These are phyloP conservation scores for Cicer bijugum DNA, from an alignment of 306 rosid genomes.

Conservation along the genomic window DNA sequence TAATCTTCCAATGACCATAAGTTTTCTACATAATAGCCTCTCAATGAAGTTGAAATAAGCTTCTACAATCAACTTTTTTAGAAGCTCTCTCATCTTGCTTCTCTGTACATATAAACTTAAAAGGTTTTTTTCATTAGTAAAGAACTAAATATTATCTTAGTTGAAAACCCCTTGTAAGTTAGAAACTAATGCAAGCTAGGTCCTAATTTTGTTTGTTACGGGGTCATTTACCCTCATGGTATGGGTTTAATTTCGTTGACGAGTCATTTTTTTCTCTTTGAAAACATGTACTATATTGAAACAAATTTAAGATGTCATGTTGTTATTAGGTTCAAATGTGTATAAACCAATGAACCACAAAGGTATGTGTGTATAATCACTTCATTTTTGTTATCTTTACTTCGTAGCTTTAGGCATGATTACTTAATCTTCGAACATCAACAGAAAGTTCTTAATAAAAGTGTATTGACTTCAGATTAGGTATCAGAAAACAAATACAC, in stretches of 20 bases:
- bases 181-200: background rate
- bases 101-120: background rate
- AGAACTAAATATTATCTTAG: background rate
- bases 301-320: slow-evolving; percentile 28
- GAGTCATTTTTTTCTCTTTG: background rate
- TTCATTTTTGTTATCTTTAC: slow-evolving; percentile 19
- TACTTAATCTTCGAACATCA: background rate
- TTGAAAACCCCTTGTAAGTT: background rate
- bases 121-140: background rate
- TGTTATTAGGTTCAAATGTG: slow-evolving; percentile 24
- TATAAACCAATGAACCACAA: background rate
- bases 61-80: slow-evolving; percentile 10
- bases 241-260: background rate
- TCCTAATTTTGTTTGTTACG: background rate
- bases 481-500: too few species aligned
- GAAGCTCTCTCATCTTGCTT: background rate
- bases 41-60: background rate
- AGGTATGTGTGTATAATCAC: slow-evolving; percentile 4
- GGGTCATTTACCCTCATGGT: slow-evolving; percentile 24
- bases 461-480: background rate
- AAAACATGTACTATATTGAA: background rate
- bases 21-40: background rate
- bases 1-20: background rate
- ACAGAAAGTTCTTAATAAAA: background rate
- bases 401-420: slow-evolving; percentile 18